phyloP scores from a whole-genome alignment of 352 stramenopile genomes.

The Pythium monospermum region DNA sequence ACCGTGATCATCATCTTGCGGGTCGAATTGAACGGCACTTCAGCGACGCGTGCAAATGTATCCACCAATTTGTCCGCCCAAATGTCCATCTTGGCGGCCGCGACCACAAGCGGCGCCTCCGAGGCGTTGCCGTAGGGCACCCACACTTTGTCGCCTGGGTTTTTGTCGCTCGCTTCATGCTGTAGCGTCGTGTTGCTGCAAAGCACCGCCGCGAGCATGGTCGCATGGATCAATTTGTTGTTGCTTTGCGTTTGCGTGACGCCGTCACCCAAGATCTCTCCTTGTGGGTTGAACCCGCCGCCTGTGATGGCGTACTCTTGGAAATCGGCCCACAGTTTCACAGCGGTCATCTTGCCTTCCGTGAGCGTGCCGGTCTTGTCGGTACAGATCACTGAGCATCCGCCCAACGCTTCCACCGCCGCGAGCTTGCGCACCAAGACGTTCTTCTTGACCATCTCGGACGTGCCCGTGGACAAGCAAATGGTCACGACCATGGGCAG shows the following conservation, averaged over 20 bases:
- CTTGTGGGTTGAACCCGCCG: constrained; percentile 27
- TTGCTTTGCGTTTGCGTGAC: constrained; percentile 20
- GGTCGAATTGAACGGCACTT: constrained; percentile 91
- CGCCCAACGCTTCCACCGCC: constrained; percentile 55
- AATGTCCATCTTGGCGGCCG: constrained; percentile 37
- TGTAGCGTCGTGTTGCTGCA: constrained; percentile 45
- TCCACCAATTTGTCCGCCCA: constrained; percentile 20
- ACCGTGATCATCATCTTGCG: constrained; percentile 86
- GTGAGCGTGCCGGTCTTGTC: constrained; percentile 93
- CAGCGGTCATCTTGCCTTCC: constrained; percentile 48
- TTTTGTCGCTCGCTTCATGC: constrained; percentile 17
- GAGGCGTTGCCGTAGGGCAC: constrained; percentile 32
- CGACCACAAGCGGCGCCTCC: constrained; percentile 37
- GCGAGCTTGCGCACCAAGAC: constrained; percentile 46
- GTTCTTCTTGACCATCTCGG: constrained; percentile 35
- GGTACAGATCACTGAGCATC: constrained; percentile 78
- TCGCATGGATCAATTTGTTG: constrained; percentile 28
- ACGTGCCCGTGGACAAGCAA: constrained; percentile 22
- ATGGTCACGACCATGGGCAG: constrained; percentile 31
- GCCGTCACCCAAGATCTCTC: constrained; percentile 21
- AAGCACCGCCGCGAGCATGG: constrained; percentile 28
- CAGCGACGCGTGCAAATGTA: constrained; percentile 51
- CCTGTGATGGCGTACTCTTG: constrained; percentile 32
- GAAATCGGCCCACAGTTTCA: constrained; percentile 38
- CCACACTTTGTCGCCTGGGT: constrained; percentile 14